Percentiles rank a stretch among this genome's conserved stretches.
Evolutionary conservation across 805 yeast genomes (phyloP).

Genomic region (Starmera quercuum): DNA sequence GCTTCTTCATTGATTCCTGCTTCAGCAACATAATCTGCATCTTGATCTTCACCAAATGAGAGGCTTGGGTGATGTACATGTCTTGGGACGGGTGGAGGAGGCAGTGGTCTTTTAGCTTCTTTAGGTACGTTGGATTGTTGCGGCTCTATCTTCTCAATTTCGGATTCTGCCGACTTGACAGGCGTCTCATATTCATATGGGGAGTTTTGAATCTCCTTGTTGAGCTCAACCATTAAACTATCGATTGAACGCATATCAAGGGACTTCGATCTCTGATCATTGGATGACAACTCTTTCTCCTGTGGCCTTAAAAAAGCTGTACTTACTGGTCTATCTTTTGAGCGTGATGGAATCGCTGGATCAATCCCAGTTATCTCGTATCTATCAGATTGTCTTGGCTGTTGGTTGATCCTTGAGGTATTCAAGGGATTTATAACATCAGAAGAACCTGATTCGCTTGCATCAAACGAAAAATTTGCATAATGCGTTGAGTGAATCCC

Average conservation of each 20-base stretch:
- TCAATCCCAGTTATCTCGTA: conserved; percentile 7
- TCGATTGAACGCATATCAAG: conserved; percentile 6
- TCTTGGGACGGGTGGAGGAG: conserved; percentile 21
- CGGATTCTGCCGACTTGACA: too few relatives aligned
- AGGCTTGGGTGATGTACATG: conserved; percentile 11
- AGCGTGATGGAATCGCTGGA: conserved; percentile 20
- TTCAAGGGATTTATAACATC: conserved; percentile 15
- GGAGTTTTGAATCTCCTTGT: conserved; percentile 4
- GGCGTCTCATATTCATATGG: too few relatives aligned
- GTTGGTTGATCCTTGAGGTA: conserved; percentile 8
- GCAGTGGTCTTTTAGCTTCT: conserved; percentile 17
- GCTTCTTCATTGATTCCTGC: too few relatives aligned
- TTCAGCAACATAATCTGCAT: conserved; percentile 20
- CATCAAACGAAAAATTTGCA: background rate
- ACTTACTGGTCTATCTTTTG: conserved; percentile 20
- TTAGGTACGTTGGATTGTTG: background rate
- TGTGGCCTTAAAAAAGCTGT: conserved; percentile 4
- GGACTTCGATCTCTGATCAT: conserved; percentile 7
- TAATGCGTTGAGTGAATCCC: conserved; percentile 1
- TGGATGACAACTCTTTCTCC: background rate
- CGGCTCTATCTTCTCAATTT: too few relatives aligned
- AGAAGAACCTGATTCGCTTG: conserved; percentile 11
- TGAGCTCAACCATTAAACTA: conserved; percentile 7
- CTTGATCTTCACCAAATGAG: background rate
- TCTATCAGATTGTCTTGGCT: conserved; percentile 6